Base-by-base conservation (phyloP, 73 alveolate species). In the Paramecium tetraurelia region DNA sequence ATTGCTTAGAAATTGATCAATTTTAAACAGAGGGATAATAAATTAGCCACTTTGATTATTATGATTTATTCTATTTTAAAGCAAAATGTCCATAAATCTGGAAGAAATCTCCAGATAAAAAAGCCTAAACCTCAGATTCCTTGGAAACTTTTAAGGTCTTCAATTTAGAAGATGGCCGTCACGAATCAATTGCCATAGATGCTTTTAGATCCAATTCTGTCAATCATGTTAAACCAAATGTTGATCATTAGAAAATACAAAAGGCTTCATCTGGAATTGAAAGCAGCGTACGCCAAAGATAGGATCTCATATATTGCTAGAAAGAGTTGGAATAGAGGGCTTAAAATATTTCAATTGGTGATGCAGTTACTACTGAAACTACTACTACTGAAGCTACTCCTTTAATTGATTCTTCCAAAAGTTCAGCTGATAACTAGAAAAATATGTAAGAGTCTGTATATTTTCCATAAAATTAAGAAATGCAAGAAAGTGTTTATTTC, bases 151-250 rank as follows among this genome's bases (percentile, higher is more conserved):
- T 72, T 72, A 72, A 72, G 35, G 86, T 72, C 5, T 72, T 72
- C 40, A 72, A 72, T 72, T 38, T 36, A 35, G 86, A 72, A 36
- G 86, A 18, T 36, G 59, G 35, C 14, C 40, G 86, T 0, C 86
- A 72, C 38, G 86, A 72, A 72, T 72, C 86, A 5, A 43, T 72
- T 35, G 86, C 86, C 4, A 29, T 72, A 21, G 86, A 72, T 72
- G 16, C 40, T 63, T 63, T 63, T 11, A 63, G 84, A 72, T 72
- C 86, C 1, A 72, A 72, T 72, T 36, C 59, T n/a, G 57, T 40
- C 3, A 24, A 68, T 24, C 27, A 33, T 33, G 10, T 6, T 68
- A 68, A 68, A 31, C 24, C 21, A 12, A 68, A 68, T 31, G 10
- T 7, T 20, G 69, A 53, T 53, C 9, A n/a, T 2, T 22, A 53